Conservation (phyloP, 495 filamentous ascomycete genomes). For the Chaetomidium leptoderma region DNA sequence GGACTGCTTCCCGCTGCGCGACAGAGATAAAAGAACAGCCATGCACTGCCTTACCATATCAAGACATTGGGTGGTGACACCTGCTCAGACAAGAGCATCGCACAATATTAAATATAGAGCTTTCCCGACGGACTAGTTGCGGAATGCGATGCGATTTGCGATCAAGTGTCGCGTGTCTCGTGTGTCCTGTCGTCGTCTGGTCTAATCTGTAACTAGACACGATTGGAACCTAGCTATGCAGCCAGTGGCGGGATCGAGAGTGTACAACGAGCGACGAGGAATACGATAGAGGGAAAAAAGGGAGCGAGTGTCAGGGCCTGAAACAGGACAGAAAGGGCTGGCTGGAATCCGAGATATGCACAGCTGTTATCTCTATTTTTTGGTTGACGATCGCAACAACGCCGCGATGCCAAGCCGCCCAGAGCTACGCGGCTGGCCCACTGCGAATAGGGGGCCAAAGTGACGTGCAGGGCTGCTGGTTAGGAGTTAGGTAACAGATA, state of each 20-base stretch:
- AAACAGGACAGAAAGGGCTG: background rate
- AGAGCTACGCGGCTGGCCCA: background rate
- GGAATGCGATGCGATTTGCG: background rate
- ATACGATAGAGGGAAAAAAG: no score
- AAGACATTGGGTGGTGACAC: slow-evolving; percentile 1
- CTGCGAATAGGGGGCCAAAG: background rate
- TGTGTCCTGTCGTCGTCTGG: no score
- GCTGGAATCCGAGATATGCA: background rate
- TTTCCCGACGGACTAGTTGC: background rate
- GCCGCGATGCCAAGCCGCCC: slow-evolving; percentile 4
- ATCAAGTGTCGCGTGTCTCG: background rate
- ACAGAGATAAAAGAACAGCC: background rate
- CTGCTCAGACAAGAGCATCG: slow-evolving; percentile 2
- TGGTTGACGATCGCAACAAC: background rate
- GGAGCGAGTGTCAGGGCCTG: background rate
- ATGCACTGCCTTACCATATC: background rate
- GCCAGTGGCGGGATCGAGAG: background rate
- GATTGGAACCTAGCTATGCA: background rate
- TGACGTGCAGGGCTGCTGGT: background rate
- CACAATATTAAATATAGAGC: background rate
- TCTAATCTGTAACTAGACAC: no score
- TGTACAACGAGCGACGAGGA: slow-evolving; percentile 2
- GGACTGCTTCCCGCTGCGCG: no score
- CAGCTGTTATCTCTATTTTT: slow-evolving; percentile 6
- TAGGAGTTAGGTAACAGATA: background rate